Evolutionary conservation across 2,329 filamentous ascomycete genomes (phyloP), one percentile per base, ranked within the genome.

Genomic region (Diplodia sapinea): DNA sequence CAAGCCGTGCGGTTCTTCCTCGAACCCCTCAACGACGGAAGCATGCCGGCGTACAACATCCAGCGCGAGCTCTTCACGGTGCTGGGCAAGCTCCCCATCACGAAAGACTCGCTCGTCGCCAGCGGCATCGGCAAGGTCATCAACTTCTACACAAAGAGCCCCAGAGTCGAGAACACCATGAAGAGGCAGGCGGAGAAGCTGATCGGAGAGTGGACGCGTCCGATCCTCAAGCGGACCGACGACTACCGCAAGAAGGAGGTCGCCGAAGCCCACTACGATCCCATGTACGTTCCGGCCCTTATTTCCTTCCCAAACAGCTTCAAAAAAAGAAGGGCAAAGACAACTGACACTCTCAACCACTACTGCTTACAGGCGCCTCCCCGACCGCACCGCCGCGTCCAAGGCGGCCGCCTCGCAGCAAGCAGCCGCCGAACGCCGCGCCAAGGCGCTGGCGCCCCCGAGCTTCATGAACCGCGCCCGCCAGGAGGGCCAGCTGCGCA

Each of bases 1-100:
- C 93, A 96, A 79, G 92, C 94, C 15, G 93, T 99, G 75, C 93
- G 94, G 76, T 98, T 96, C 85, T 98, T 98, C 85, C 87, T 99
- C 26, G 95, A 99, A 78, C 95, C 95, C 0, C 86, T 98, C 55
- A 93, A 94, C 73, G 94, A 98, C 76, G 95, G 94, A 68, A 94
- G 92, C 69, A 86, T 99, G 61, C 95, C 95, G 0, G 94, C 95
- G 36, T 99, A 97, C 82, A 95, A 95, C 77, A 98, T 99, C 72
- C 95, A 99, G 82, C 92, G 94, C 70, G 94, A 98, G 77, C 87
- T 99, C 52, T 95, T 99, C 78, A 87, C 87, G 31, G 91, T 92
- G 29, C 84, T 99, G 47, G 87, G 86, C 20, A 89, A 88, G 74
- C 85, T 98, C 5, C 93, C 93, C 6, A 93, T 98, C 71, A 91